Evolutionary conservation across 495 filamentous ascomycete genomes (phyloP), one percentile per base, ranked within the genome.

Genomic region (Apiosordaria backusii): DNA sequence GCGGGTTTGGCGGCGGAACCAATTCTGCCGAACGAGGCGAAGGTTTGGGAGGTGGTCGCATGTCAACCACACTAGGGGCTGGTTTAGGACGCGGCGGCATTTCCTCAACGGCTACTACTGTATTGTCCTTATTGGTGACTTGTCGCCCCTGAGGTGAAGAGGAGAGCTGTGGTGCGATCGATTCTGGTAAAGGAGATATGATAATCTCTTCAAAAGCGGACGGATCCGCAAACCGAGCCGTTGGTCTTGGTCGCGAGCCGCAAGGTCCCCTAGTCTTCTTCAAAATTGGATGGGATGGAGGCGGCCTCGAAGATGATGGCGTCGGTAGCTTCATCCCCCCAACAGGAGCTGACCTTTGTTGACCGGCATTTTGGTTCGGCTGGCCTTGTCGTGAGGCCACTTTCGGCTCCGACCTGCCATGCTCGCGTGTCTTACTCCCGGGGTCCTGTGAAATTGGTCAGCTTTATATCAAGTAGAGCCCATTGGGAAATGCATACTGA

Each of bases 191-290:
- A 45, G 35, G 35, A 2, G 35, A 1, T 10, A 45, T 45, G 35
- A 45, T 45, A 13, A 18, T 3, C 9, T 73, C 76, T n/a, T 76
- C 77, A 27, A 78, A 79, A 22, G 71, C 76, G 26, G 77, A 78
- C 6, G 82, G 82, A 19, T 80, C 81, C 19, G 80, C 79, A 64
- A 85, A 85, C 54, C 82, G 79, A 45, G 83, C 82, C 25, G 81
- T 84, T 24, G 83, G 83, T 23, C 80, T 75, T 7, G 79, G 78
- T 54, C 80, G 81, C n/a, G 78, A 80, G 52, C 69, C 70, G 45
- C 82, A 84, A 62, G 83, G 81, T 9, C 79, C 81, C 64, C 83
- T 80, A 54, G 76, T 76, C 71, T 84, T 85, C 70, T 86, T 86
- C 63, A 84, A 69, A 55, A 84, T 85, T 0, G 83, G 79, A 71